These are phyloP conservation scores for Fusarium torreyae DNA, from an alignment of 2,329 filamentous ascomycete genomes.

Conservation along the genomic window DNA sequence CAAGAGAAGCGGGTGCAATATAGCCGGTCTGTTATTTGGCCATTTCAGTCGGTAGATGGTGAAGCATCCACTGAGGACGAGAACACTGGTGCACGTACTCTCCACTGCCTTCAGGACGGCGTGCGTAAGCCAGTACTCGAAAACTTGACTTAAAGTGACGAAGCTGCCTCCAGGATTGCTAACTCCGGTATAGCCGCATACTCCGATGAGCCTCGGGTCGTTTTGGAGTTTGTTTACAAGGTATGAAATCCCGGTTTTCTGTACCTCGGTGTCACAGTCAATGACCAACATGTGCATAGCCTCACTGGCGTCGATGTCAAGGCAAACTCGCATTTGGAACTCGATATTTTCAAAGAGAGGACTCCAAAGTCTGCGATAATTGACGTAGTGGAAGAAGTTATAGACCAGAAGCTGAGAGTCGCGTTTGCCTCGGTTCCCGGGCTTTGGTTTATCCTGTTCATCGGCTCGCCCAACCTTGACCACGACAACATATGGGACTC, in stretches of 20 bases:
- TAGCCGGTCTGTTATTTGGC: neutral
- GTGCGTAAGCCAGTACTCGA: conserved; percentile 4
- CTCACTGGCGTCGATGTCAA: neutral
- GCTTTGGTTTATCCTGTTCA: neutral
- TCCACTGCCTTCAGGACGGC: neutral
- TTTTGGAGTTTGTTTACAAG: neutral
- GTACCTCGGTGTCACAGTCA: neutral
- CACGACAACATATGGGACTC: neutral
- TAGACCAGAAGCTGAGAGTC: conserved; percentile 1
- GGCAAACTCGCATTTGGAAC: neutral
- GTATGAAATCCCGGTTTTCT: neutral
- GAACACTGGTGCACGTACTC: neutral
- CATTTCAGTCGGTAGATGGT: neutral
- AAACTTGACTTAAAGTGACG: neutral
- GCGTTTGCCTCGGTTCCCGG: neutral
- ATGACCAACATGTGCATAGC: neutral
- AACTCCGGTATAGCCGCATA: neutral
- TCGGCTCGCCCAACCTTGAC: neutral
- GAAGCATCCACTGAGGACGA: neutral
- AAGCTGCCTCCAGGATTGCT: neutral
- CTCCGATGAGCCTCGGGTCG: neutral
- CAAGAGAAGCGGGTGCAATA: neutral
- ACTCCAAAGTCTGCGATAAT: neutral
- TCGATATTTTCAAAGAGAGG: neutral
- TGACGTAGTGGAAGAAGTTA: conserved; percentile 2